Evolutionary conservation across 1,139 yeast genomes (phyloP).

Genomic region (Nakaseomyces delphensis): DNA sequence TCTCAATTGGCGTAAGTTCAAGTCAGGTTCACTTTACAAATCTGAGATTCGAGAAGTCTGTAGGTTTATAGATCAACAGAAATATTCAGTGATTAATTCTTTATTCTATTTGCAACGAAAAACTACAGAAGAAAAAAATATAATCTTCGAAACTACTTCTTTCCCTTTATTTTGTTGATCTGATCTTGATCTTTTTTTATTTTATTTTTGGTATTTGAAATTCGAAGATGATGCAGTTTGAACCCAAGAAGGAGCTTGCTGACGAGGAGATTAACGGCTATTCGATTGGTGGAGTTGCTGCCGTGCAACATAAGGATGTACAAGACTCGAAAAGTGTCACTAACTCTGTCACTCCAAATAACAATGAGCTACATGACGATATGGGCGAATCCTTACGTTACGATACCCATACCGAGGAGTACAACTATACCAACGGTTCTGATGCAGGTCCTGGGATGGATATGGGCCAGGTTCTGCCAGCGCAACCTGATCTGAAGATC

Average conservation of each 20-base stretch:
- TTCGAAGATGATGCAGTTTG: slow-evolving; percentile 1
- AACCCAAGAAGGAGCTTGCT: slow-evolving; percentile 5
- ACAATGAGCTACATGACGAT: background rate
- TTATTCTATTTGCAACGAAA: too few species aligned
- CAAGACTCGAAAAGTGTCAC: background rate
- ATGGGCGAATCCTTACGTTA: background rate
- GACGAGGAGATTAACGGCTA: slow-evolving; percentile 6
- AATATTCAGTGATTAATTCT: too few species aligned
- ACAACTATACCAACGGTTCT: background rate
- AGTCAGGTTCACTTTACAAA: too few species aligned
- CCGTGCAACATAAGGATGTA: slow-evolving; percentile 4
- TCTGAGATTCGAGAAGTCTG: too few species aligned
- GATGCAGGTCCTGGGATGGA: background rate
- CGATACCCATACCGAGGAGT: background rate
- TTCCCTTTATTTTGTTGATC: background rate
- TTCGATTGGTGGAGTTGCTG: slow-evolving; percentile 5
- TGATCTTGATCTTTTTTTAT: background rate
- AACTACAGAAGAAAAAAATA: too few species aligned
- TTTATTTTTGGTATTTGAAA: too few species aligned
- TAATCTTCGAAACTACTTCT: too few species aligned
- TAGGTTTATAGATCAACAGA: too few species aligned
- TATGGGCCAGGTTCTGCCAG: slow-evolving; percentile 28
- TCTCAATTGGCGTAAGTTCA: too few species aligned
- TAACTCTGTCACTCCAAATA: slow-evolving; percentile 2
- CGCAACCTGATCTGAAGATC: slow-evolving; percentile 39